Conservation (phyloP, 306 rosid species). For the Trichosanthes cucumerina region DNA sequence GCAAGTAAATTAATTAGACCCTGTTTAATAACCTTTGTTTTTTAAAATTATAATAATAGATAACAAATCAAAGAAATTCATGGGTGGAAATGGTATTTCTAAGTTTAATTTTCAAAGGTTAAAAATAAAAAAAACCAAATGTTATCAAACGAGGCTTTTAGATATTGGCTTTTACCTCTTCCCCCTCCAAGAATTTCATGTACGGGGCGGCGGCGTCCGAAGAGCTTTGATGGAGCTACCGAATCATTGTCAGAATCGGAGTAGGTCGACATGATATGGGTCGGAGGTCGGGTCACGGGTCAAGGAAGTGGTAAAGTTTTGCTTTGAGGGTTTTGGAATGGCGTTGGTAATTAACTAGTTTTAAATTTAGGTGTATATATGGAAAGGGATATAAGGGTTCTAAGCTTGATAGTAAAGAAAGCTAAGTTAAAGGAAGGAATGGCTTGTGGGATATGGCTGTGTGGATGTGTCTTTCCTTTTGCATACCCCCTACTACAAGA, state of each 20-base stretch:
- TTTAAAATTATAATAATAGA: too few relatives aligned
- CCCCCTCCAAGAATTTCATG: neutral
- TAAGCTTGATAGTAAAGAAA: slow-evolving; percentile 38
- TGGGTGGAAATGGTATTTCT: too few relatives aligned
- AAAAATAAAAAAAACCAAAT: too few relatives aligned
- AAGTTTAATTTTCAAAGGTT: too few relatives aligned
- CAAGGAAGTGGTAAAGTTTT: neutral
- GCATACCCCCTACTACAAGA: neutral
- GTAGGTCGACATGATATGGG: neutral
- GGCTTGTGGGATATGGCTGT: slow-evolving; percentile 3
- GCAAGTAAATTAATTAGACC: neutral
- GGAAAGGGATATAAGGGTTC: slow-evolving; percentile 26
- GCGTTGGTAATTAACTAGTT: neutral
- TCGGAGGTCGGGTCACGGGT: neutral
- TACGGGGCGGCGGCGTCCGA: neutral
- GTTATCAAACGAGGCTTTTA: neutral
- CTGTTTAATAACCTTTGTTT: too few relatives aligned
- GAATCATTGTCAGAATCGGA: neutral
- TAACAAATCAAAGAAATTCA: too few relatives aligned
- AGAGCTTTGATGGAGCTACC: neutral
- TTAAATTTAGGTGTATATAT: neutral
- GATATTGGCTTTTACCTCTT: neutral
- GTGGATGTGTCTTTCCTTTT: neutral
- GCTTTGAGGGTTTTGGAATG: neutral
- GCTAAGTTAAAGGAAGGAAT: slow-evolving; percentile 9